These are phyloP conservation scores for Tardiomyces depauwii DNA, from an alignment of 1,139 yeast genomes.

Conservation along the genomic window DNA sequence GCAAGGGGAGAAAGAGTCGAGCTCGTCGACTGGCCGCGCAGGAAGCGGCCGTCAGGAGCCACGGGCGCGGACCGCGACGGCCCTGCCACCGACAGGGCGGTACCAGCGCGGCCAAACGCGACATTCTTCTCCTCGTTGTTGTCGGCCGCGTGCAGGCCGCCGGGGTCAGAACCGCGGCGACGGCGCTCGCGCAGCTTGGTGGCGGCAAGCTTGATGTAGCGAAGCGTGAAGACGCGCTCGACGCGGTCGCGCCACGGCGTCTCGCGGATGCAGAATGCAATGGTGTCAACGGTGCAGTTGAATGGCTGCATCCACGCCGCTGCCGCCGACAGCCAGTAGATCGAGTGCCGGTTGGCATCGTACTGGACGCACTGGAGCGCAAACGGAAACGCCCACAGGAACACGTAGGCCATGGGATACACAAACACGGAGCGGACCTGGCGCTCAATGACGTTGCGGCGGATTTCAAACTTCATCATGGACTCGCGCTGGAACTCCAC, in stretches of 20 bases:
- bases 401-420: constrained; percentile 71
- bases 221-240: constrained; percentile 16
- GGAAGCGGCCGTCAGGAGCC: background rate
- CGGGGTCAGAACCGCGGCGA: background rate
- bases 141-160: background rate
- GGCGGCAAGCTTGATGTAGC: background rate
- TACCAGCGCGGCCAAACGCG: background rate
- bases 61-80: background rate
- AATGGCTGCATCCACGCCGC: constrained; percentile 74
- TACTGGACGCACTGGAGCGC: constrained; percentile 55
- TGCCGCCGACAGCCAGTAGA: constrained; percentile 54
- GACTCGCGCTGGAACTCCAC: constrained; percentile 45
- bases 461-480: constrained; percentile 44
- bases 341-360: constrained; percentile 39
- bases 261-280: constrained; percentile 69
- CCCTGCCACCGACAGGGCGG: background rate
- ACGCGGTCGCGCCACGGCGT: constrained; percentile 51
- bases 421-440: constrained; percentile 74
- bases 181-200: background rate
- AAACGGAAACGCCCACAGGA: constrained; percentile 75
- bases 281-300: constrained; percentile 65
- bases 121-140: background rate
- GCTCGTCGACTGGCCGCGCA: background rate
- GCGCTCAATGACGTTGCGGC: constrained; percentile 57
- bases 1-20: background rate